Base-by-base conservation (phyloP, 2,329 filamentous ascomycete species). In the Epichloe amarillans region DNA sequence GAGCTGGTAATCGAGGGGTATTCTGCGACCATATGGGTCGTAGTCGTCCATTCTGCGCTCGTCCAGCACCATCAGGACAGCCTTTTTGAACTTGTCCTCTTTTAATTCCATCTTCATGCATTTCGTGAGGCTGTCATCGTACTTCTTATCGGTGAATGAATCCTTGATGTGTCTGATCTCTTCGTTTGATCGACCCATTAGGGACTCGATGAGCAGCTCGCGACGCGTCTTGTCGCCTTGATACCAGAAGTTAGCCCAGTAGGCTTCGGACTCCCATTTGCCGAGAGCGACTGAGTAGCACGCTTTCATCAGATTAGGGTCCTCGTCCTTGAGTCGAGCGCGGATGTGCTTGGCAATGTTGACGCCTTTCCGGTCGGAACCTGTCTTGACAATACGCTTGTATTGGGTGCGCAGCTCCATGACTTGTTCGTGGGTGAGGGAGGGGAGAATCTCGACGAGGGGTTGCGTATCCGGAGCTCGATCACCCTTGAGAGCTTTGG, bases 211-310 rank as follows among this genome's bases (percentile, higher is more conserved):
- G 49, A 98, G 77, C 37, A 98, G 75, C 66, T 97, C 91, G 5
- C 90, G 81, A 3, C 88, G 79, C 7, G 83, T 87, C 60, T 84
- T 86, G 66, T 91, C 86, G 38, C 84, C 83, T 63, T 96, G 91
- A 69, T 96, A 97, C 83, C 89, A 97, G 67, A 88, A 95, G 66
- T 96, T 97, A 53, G 91, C 89, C 90, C 93, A 98, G 73, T 95
- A 95, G 0, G 88, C 88, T 66, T 98, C 93, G 58, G 83, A 84
- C 69, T 96, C 93, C 83, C 89, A 97, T 49, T 79, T 78, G 10
- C 93, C 93, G 0, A 97, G 77, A 0, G 91, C 89, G 2, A 88
- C 90, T 3, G 90, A 82, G 65, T 97, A 96, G 61, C 85, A 89
- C 6, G 86, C 86, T 69, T 97, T 97, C 69, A 90, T 91, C 57